Conservation (phyloP, 2,329 filamentous ascomycete species). For the Pseudogymnoascus sp. region DNA sequence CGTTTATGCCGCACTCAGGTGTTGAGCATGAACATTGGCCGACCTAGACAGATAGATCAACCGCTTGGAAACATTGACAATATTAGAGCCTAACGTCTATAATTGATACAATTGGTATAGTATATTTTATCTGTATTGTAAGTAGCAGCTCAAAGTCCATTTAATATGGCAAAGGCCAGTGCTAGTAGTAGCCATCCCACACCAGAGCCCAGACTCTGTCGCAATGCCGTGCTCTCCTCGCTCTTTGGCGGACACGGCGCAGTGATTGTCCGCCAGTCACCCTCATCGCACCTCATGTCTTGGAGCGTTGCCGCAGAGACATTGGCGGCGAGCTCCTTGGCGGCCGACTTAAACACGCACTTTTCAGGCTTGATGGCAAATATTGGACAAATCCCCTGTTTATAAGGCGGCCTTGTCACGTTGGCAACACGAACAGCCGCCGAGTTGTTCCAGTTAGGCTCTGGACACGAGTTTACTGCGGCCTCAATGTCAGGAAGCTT, state of each 20-base stretch:
- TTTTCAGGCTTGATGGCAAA: neutral
- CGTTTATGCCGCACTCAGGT: neutral
- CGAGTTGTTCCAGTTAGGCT: neutral
- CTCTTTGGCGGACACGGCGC: neutral
- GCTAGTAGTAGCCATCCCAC: neutral
- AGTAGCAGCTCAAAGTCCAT: neutral
- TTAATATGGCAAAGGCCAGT: neutral
- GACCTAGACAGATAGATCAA: neutral
- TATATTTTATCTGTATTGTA: neutral
- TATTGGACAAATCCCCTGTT: neutral
- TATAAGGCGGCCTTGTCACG: neutral
- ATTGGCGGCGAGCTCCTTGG: neutral
- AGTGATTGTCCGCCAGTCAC: neutral
- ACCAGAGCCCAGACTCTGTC: neutral
- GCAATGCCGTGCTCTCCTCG: neutral
- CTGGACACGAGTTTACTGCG: neutral
- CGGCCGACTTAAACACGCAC: neutral
- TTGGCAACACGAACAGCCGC: neutral
- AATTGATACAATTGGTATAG: neutral
- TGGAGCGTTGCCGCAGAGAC: neutral
- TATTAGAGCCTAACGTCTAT: neutral
- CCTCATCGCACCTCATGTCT: neutral
- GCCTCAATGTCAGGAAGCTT: neutral
- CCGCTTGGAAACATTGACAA: neutral
- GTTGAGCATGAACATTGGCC: neutral